Evolutionary conservation across 2,329 filamentous ascomycete species (phyloP), one percentile per base, ranked within the genome.

Genomic region (Seiridium cupressi): DNA sequence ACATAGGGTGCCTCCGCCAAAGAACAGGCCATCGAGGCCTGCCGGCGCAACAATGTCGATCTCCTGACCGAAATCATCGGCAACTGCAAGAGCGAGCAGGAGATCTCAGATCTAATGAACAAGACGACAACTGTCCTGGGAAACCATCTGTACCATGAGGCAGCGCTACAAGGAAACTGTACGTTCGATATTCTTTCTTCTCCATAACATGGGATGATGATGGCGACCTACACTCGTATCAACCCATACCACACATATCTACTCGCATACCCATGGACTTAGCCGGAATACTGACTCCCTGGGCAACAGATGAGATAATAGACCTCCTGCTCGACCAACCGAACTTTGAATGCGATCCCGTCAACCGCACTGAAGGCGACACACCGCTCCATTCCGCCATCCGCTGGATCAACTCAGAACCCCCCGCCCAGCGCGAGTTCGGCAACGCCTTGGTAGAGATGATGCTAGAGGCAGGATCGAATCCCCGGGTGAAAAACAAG

Each of bases 1-100:
- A 36, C 26, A 10, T 34, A 48, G 54, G 44, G 32, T 32, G 57
- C 51, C 26, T 51, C 56, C 34, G 38, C 56, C 53, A 55, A 56
- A 38, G 44, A 98, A 80, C 85, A 91, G 70, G 85, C 98, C 68
- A 87, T 98, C 77, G 94, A 96, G 80, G 92, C 95, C 69, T 96
- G 91, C 79, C 92, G 94, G 63, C 87, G 93, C 71, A 94, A 98
- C 83, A 97, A 98, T 78, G 88, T 88, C 66, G 89, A 94, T 58
- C 87, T 98, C 62, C 86, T 98, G 60, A 78, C 85, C 68, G 89
- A 95, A 69, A 84, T 93, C 60, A 82, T 97, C 66, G 77, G 84
- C 47, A 78, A 79, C 65, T 79, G 85, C 70, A 84, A 84, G 65
- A 77, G 79, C 61, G 86, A 89, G 58, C 82, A 86, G 61, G 82